Evolutionary conservation across 208 protist species (phyloP).

Genomic region (Crithidia bombi): DNA sequence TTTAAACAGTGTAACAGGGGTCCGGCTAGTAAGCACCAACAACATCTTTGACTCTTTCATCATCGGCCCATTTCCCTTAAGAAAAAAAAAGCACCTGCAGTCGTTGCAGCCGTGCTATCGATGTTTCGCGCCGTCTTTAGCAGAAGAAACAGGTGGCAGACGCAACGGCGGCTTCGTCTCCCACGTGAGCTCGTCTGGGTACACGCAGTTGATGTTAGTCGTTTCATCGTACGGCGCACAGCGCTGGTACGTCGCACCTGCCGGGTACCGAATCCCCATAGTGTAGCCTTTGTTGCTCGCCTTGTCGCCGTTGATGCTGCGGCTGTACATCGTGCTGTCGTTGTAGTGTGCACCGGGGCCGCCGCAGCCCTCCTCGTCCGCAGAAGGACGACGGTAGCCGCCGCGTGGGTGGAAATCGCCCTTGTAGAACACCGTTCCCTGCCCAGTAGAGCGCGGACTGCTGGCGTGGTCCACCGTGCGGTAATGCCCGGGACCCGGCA

Average conservation of each 20-base stretch:
- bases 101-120: background rate
- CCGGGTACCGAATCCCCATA: slow-evolving; percentile 80
- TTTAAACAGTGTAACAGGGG: no score
- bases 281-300: slow-evolving; percentile 59
- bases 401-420: slow-evolving; percentile 69
- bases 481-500: slow-evolving; percentile 74
- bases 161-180: slow-evolving; percentile 40
- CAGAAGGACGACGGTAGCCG: slow-evolving; percentile 15
- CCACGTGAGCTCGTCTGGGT: slow-evolving; percentile 74
- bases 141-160: slow-evolving; percentile 17
- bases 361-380: slow-evolving; percentile 20
- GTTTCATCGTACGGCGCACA: slow-evolving; percentile 59
- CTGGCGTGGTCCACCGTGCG: slow-evolving; percentile 20
- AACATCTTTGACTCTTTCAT: no score
- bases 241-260: slow-evolving; percentile 76
- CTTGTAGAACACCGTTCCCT: slow-evolving; percentile 69
- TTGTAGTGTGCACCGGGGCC: slow-evolving; percentile 66
- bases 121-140: background rate
- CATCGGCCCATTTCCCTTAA: no score
- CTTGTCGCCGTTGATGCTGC: slow-evolving; percentile 55
- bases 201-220: slow-evolving; percentile 86
- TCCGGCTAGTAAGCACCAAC: no score
- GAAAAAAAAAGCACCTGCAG: slow-evolving; percentile 3
- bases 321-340: slow-evolving; percentile 50
- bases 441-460: background rate